Base-by-base conservation (phyloP, 2,329 filamentous ascomycete genomes). In the Penicillium sp. region DNA sequence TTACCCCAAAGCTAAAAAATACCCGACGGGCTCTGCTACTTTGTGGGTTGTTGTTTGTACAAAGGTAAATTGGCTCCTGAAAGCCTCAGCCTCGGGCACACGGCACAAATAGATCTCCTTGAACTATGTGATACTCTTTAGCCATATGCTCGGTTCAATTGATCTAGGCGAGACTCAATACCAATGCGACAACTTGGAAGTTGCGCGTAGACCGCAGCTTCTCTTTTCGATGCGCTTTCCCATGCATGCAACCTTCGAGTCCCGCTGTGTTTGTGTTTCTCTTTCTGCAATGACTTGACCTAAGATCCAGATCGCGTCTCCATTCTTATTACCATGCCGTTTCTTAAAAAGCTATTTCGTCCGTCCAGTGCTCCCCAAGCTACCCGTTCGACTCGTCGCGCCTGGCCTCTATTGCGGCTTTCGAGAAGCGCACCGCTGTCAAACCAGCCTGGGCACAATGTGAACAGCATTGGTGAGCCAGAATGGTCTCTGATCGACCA, bases 71-170 rank as follows among this genome's bases (percentile, higher is more conserved):
- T 57, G 60, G 51, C 54, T 52, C 54, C 42, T 49, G 47, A 56
- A 58, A 55, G 53, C 39, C 21, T 26, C 15, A 6, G 24, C 12
- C 23, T 26, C 15, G 47, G 63, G 58, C 57, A 58, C 58, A 58
- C 58, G 59, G 57, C 60, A 60, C 46, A 56, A 64, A 66, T 66
- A 66, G 67, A 68, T 64, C 59, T 58, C 53, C 38, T 56, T 54
- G 52, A 55, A 45, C 58, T 53, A 16, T 49, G 15, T 26, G 7
- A 44, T 29, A 28, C 36, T 47, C 16, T 21, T 39, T 39, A 39
- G 34, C 6, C n/a, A 36, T 36, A 6, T 36, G 18, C 18, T 33
- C 31, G 15, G 31, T 21, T 12, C 16, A 38, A 39, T 16, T 39
- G 34, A 18, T 18, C 7, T 26, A 7, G 24, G 24, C 18, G 24